These are phyloP conservation scores for Podosphaera xanthii DNA, from an alignment of 2,329 filamentous ascomycete genomes.

Conservation along the genomic window DNA sequence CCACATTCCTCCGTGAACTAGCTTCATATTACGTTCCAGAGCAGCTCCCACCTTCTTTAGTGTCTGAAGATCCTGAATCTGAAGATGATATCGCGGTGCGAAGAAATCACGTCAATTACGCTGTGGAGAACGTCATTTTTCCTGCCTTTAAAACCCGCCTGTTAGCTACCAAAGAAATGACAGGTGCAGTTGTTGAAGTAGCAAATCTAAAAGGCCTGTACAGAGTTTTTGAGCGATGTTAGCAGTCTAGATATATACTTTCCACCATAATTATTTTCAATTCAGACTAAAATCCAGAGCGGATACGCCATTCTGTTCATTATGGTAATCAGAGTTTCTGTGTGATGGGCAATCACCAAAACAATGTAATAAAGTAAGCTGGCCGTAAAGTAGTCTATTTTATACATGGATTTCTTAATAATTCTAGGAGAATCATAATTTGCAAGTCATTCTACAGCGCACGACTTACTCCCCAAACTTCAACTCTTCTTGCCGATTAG, in stretches of 20 bases:
- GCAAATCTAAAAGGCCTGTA: slow-evolving; percentile 86
- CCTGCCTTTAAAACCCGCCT: slow-evolving; percentile 68
- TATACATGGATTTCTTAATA: no score
- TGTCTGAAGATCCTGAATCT: slow-evolving; percentile 17
- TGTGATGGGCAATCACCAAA: no score
- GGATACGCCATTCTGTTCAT: no score
- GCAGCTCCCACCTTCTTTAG: slow-evolving; percentile 36
- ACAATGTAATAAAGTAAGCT: no score
- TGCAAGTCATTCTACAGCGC: no score
- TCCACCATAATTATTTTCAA: no score
- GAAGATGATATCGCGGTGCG: slow-evolving; percentile 30
- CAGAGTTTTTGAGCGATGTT: slow-evolving; percentile 85
- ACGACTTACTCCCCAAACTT: no score
- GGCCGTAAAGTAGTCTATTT: no score
- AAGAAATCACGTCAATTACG: slow-evolving; percentile 45
- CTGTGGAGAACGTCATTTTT: slow-evolving; percentile 71
- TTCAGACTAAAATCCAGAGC: no score
- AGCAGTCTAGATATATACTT: slow-evolving; percentile 1
- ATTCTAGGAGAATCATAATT: no score
- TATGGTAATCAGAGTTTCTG: no score
- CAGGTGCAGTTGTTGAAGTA: slow-evolving; percentile 56
- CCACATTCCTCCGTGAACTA: slow-evolving; percentile 63
- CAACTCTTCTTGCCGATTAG: no score
- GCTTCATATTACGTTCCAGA: slow-evolving; percentile 84
- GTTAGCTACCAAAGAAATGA: slow-evolving; percentile 56